phyloP scores from a whole-genome alignment of 495 filamentous ascomycete genomes.

The Aeminium ludgeri region DNA sequence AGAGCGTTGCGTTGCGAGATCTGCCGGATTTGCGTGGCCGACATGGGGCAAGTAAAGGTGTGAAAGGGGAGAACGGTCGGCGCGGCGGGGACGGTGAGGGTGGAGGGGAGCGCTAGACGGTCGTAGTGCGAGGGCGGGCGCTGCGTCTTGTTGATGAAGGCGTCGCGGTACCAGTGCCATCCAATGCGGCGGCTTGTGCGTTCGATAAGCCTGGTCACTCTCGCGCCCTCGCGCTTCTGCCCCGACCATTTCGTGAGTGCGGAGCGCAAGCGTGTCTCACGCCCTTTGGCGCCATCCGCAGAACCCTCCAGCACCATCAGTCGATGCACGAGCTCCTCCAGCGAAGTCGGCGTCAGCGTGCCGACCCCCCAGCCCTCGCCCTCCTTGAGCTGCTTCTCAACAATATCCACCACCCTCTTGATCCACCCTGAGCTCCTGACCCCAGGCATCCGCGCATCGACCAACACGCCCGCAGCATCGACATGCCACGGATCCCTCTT shows the following conservation, averaged over 20 bases:
- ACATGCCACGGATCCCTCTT: conserved; percentile 89
- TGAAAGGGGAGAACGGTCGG: conserved; percentile 98
- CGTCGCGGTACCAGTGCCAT: conserved; percentile 81
- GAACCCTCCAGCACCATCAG: conserved; percentile 23
- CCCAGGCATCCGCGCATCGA: conserved; percentile 47
- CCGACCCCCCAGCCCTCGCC: conserved; percentile 78
- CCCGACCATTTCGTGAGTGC: conserved; percentile 54
- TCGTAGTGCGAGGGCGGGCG: conserved; percentile 45
- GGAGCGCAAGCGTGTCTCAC: conserved; percentile 25
- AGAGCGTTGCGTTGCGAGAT: conserved; percentile 93
- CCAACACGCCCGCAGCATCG: conserved; percentile 66
- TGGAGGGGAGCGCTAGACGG: conserved; percentile 58
- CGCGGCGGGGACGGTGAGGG: conserved; percentile 67
- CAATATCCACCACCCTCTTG: conserved; percentile 86
- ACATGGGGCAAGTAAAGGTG: conserved; percentile 89
- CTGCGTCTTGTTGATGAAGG: conserved; percentile 45
- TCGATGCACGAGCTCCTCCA: conserved; percentile 36
- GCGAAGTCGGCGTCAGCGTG: conserved; percentile 38
- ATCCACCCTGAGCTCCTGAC: conserved; percentile 63
- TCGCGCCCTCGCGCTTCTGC: conserved; percentile 72
- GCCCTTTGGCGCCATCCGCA: conserved; percentile 25
- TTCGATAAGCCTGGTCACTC: conserved; percentile 72
- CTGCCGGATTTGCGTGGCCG: conserved; percentile 80
- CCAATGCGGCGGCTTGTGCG: conserved; percentile 58
- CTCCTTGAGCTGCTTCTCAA: conserved; percentile 75